Percentiles rank a stretch among this genome's conserved stretches.
Conservation (phyloP, 2,329 filamentous ascomycete species). For the Myriosclerotinia scirpicola region DNA sequence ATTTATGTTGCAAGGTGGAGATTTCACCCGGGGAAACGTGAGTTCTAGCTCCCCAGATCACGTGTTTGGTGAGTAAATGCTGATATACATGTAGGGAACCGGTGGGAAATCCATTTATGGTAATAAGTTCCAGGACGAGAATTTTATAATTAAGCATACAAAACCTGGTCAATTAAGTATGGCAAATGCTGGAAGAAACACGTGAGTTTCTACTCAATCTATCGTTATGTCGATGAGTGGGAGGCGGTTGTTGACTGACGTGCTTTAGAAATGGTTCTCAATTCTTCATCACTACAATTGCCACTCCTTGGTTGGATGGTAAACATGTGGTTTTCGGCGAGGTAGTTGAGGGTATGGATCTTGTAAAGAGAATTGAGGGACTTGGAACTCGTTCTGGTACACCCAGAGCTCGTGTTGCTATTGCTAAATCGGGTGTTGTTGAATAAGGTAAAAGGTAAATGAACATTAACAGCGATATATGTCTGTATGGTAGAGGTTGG, state of each 20-base stretch:
- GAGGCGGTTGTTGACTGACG: conserved; percentile 34
- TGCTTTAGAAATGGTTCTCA: conserved; percentile 88
- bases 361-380: conserved; percentile 63
- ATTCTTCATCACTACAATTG: conserved; percentile 95
- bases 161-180: conserved; percentile 82
- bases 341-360: conserved; percentile 52
- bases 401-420: conserved; percentile 54
- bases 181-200: conserved; percentile 95
- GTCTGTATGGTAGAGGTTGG: background rate
- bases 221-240: background rate
- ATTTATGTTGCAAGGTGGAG: conserved; percentile 96
- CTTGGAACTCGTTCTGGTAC: conserved; percentile 58
- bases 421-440: conserved; percentile 51
- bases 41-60: conserved; percentile 41
- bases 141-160: conserved; percentile 76
- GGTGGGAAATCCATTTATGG: conserved; percentile 94
- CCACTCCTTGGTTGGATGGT: conserved; percentile 86
- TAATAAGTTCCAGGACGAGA: conserved; percentile 91
- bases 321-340: conserved; percentile 95
- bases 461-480: background rate
- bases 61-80: conserved; percentile 51
- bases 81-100: conserved; percentile 61
- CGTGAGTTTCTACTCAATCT: conserved; percentile 57
- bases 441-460: background rate
- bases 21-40: conserved; percentile 91